These are phyloP conservation scores for Penicillium paxilli DNA, from an alignment of 495 filamentous ascomycete species.

Conservation along the genomic window DNA sequence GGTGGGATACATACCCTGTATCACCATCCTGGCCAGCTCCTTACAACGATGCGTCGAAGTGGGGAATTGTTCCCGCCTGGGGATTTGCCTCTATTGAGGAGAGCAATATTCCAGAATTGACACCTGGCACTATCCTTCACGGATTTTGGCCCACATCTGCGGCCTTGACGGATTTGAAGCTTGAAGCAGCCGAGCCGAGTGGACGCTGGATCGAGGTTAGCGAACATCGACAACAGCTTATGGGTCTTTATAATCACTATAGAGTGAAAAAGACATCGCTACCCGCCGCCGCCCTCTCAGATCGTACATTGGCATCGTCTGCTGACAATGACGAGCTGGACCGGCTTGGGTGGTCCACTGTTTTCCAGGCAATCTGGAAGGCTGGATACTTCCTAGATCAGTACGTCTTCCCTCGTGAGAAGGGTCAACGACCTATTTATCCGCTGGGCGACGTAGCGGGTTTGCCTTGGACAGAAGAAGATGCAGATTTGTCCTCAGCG, in stretches of 20 bases:
- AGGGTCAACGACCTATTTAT: slow-evolving; percentile 26
- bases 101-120: slow-evolving; percentile 35
- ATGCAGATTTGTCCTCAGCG: slow-evolving; percentile 44
- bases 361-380: slow-evolving; percentile 43
- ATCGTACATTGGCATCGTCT: not conserved
- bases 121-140: slow-evolving; percentile 24
- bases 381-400: slow-evolving; percentile 49
- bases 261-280: slow-evolving; percentile 11
- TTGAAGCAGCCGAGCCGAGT: slow-evolving; percentile 11
- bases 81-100: slow-evolving; percentile 54
- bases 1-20: slow-evolving; percentile 41
- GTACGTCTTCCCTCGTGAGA: slow-evolving; percentile 42
- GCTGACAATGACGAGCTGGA: slow-evolving; percentile 10
- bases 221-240: slow-evolving; percentile 40
- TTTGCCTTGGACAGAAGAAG: slow-evolving; percentile 37
- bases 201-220: slow-evolving; percentile 45
- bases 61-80: slow-evolving; percentile 58
- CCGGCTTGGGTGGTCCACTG: slow-evolving; percentile 36
- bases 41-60: slow-evolving; percentile 47
- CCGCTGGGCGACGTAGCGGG: slow-evolving; percentile 25
- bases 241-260: slow-evolving; percentile 57
- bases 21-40: slow-evolving; percentile 43
- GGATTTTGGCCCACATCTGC: slow-evolving; percentile 39
- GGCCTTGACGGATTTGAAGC: slow-evolving; percentile 24
- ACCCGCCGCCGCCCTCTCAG: not conserved